These are phyloP conservation scores for Lumnitzera racemosa DNA, from an alignment of 345 rosid genomes.

Conservation along the genomic window DNA sequence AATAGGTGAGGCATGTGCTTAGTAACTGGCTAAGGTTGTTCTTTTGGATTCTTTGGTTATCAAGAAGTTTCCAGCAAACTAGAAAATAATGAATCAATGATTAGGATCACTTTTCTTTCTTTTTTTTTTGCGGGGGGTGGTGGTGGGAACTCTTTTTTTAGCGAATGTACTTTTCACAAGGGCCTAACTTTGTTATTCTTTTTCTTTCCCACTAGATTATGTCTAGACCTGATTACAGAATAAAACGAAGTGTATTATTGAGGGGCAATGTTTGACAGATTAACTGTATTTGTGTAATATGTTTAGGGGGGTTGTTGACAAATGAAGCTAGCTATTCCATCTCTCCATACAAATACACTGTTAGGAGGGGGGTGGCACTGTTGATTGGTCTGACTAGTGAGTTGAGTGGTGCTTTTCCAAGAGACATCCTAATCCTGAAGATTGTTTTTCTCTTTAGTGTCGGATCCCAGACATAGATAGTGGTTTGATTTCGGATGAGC, in stretches of 20 bases:
- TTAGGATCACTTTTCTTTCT: conserved; percentile 5
- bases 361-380: too few relatives aligned
- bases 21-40: not conserved
- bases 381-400: not conserved
- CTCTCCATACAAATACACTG: not conserved
- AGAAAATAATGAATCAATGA: conserved; percentile 12
- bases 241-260: conserved; percentile 43
- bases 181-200: conserved; percentile 27
- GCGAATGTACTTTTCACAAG: conserved; percentile 26
- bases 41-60: conserved; percentile 13
- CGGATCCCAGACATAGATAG: conserved; percentile 57
- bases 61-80: conserved; percentile 12
- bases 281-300: conserved; percentile 29
- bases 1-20: not conserved
- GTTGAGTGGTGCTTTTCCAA: conserved; percentile 22
- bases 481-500: conserved; percentile 51
- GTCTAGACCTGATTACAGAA: conserved; percentile 36
- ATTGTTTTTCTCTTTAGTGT: conserved; percentile 12
- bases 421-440: conserved; percentile 21
- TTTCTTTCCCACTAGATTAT: conserved; percentile 39
- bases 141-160: conserved; percentile 9
- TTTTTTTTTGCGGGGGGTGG: not conserved
- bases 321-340: conserved; percentile 30
- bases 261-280: conserved; percentile 18
- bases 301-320: conserved; percentile 38